Evolutionary conservation across 164 flowering plant species (phyloP), one percentile per base, ranked within the genome.

Genomic region (Nelumbo lutea): DNA sequence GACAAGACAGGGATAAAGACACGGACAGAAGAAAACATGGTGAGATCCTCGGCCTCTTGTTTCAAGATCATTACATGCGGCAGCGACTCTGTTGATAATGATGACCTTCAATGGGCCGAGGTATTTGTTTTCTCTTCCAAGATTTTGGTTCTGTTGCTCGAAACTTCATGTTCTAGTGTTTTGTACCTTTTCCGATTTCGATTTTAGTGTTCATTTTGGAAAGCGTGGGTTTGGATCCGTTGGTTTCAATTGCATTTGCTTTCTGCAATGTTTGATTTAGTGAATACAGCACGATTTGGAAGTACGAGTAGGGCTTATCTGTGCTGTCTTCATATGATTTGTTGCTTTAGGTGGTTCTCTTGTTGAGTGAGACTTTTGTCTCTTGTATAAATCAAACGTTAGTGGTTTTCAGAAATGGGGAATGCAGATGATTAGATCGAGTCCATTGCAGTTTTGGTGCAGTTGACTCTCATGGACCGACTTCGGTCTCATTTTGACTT

Each of bases 41-140:
- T 78, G 78, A 86, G 78, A 72, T 82, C 89, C 39, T 59, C 75
- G 42, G 61, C 63, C 38, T 67, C 76, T 7, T 90, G 96, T 72
- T 78, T 88, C 67, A 84, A 83, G 71, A 76, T 87, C 77, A 82
- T 86, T 61, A 43, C 85, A 0, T 88, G 96, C 64, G 87, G 85
- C 43, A 66, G 81, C 39, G 85, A 82, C 67, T 67, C 86, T 11
- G 73, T 64, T 58, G 85, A 80, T 2, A 65, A 72, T 1, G 88
- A 82, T 72, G 87, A 80, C 61, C 66, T 76, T 43, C 77, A 77
- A 38, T 58, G 61, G 55, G 13, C 73, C 6, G 82, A 80, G 88
- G 90, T 83, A 69, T 39, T 42, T 56, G 50, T 46, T 15, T 61
- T 55, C 9, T 14, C 40, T 61, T 51, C 51, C 41, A 8, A 1